Evolutionary conservation across 129 eudicot genomes (phyloP), one percentile per base, ranked within the genome.

Genomic region (Silybum marianum): DNA sequence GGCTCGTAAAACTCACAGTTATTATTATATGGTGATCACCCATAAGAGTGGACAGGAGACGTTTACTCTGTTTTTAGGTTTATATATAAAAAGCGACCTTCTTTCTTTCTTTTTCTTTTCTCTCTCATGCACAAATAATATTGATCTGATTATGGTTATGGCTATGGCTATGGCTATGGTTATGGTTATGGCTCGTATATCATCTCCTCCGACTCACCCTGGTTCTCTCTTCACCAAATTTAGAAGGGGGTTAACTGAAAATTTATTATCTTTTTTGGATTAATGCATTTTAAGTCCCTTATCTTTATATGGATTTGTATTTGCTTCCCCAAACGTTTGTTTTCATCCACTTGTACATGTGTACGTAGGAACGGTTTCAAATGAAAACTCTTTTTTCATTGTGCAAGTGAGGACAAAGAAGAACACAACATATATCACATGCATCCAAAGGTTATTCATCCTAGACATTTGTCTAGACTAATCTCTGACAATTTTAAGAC

Each of bases 11-110:
- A 74, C 30, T 67, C 14, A 84, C 23, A 51, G 68, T 34, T 73
- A 26, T 32, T 32, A 32, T n/a, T n/a, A 28, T 77, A 46, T 74
- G 48, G 42, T 22, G 25, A 73, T 69, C 76, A 67, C 58, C 84
- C 84, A 84, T 78, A 60, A 58, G 23, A 34, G 58, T 38, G 11
- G 73, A 72, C 25, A 32, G 25, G 74, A 58, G 62, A 79, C 38
- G 74, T 63, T 81, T 22, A 69, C 69, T 81, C 80, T 81, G 80
- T 81, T 54, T 81, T 63, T 62, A 72, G 72, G 63, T 71, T 34
- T 28, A 2, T 21, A 39, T 34, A 46, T 9, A 34, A 39, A 39
- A 71, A 51, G 10, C 26, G 73, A 34, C 24, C 69, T 16, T 71
- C 3, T 46, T 8, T 75, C 22, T 60, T 9, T 46, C 30, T 26